phyloP scores from a whole-genome alignment of 2,329 filamentous ascomycete species.

The Trichoderma hamatum region DNA sequence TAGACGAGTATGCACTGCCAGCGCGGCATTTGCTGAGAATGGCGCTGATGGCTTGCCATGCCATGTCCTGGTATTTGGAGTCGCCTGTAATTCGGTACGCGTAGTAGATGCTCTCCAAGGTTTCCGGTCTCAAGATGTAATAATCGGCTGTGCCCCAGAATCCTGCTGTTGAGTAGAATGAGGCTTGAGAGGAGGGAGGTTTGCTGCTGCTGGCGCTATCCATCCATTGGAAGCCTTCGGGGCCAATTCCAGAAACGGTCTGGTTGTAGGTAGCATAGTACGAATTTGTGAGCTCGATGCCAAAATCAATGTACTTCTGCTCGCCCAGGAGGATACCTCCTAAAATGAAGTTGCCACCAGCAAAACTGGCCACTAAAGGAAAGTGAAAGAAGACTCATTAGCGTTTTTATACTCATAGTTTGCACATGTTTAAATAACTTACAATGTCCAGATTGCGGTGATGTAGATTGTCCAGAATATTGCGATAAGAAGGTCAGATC shows the following conservation, averaged over 20 bases:
- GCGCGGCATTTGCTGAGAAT: conserved; percentile 67
- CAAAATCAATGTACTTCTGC: conserved; percentile 72
- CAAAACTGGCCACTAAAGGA: conserved; percentile 71
- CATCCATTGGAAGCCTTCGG: conserved; percentile 70
- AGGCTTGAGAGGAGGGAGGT: conserved; percentile 50
- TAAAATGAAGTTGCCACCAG: conserved; percentile 83
- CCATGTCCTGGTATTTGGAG: conserved; percentile 77
- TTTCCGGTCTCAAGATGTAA: conserved; percentile 78
- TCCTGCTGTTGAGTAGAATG: conserved; percentile 68
- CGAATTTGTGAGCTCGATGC: conserved; percentile 69
- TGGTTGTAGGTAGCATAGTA: conserved; percentile 74
- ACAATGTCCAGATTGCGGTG: conserved; percentile 55
- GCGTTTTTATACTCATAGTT: not conserved
- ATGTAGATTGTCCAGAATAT: conserved; percentile 52
- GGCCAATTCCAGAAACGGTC: conserved; percentile 74
- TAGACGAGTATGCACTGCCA: conserved; percentile 67
- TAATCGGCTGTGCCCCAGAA: conserved; percentile 67
- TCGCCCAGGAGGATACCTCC: conserved; percentile 71
- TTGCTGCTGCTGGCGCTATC: conserved; percentile 48
- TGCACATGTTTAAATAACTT: conserved; percentile 33
- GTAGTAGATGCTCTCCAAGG: conserved; percentile 84
- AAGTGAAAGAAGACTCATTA: not conserved
- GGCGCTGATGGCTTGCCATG: conserved; percentile 74
- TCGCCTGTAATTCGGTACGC: conserved; percentile 80
- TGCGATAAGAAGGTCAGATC: conserved; percentile 73